A percentile compares a stretch with the other conserved stretches of the same genome.
phyloP scores from a whole-genome alignment of 257 asterid genomes.

The Solanum chiquidenum region DNA sequence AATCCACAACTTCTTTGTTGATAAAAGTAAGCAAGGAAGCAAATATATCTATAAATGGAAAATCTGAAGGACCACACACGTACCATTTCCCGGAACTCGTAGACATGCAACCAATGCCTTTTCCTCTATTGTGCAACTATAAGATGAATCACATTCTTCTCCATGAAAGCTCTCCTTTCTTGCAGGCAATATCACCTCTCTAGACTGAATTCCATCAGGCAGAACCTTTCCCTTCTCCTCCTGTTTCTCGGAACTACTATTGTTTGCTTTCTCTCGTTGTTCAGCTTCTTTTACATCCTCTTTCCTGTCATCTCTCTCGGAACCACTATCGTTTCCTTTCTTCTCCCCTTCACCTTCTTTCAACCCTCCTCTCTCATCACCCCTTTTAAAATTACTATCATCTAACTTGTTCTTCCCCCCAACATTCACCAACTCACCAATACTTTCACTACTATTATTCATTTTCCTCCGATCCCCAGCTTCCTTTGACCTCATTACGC shows the following conservation, averaged over 20 bases:
- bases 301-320: background rate
- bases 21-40: background rate
- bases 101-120: slow-evolving; percentile 70
- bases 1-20: background rate
- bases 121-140: slow-evolving; percentile 58
- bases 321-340: background rate
- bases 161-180: slow-evolving; percentile 19
- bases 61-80: background rate
- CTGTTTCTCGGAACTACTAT: slow-evolving; percentile 1
- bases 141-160: slow-evolving; percentile 72
- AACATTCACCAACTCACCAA: background rate
- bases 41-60: background rate
- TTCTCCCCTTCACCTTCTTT: background rate
- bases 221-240: slow-evolving; percentile 24
- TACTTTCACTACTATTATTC: background rate
- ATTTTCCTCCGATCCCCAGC: background rate
- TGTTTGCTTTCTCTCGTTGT: slow-evolving; percentile 2
- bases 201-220: slow-evolving; percentile 9
- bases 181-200: slow-evolving; percentile 12
- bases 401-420: background rate
- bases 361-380: background rate
- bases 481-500: slow-evolving; percentile 8
- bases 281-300: background rate
- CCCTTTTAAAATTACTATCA: background rate
- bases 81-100: slow-evolving; percentile 90